Base-by-base conservation (phyloP, 805 yeast species). In the Candida sphagnicola region DNA sequence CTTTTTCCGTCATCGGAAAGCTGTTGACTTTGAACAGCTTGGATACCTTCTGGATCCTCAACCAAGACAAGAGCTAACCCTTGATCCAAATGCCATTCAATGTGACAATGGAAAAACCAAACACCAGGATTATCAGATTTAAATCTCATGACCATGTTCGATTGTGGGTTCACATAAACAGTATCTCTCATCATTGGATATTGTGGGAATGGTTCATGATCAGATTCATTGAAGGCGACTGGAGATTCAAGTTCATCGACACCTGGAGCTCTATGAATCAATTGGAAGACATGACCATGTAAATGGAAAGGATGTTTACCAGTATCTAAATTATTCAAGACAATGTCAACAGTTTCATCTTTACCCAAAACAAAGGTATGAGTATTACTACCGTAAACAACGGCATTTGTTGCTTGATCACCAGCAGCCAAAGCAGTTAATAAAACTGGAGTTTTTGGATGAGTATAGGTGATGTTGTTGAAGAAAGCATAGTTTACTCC, bases 51-150 rank as follows among this genome's bases (percentile, higher is more conserved):
- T 15, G 93, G 91, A 21, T 84, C 85, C 59, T 85, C 95, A 30
- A 85, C 67, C 26, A 85, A 74, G 1, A 78, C 76, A 37, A 83
- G 67, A 5, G 90, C 90, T 39, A 85, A 69, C 19, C 95, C 95
- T 64, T 85, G 93, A 49, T 79, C 82, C 57, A 85, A 74, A 62
- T 85, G 95, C 83, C 89, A 85, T 53, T 85, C 91, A 39, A 85
- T 77, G 55, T 86, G 95, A 62, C 97, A 89, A 58, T 89, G 97
- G 80, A 89, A 85, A 44, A 84, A 77, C 96, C 96, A 90, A 18
- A 88, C 81, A 41, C 97, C 97, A 2, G 96, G 96, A 53, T 90
- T 89, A 52, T 84, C 78, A 10, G 96, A 88, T 50, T 67, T 74
- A 59, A 87, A 87, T 48, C 96, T 69, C 23, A 80, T 54, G 13